Base-by-base conservation (phyloP, 192 early-diverging fungal genomes). In the Powellomyces hirtus region DNA sequence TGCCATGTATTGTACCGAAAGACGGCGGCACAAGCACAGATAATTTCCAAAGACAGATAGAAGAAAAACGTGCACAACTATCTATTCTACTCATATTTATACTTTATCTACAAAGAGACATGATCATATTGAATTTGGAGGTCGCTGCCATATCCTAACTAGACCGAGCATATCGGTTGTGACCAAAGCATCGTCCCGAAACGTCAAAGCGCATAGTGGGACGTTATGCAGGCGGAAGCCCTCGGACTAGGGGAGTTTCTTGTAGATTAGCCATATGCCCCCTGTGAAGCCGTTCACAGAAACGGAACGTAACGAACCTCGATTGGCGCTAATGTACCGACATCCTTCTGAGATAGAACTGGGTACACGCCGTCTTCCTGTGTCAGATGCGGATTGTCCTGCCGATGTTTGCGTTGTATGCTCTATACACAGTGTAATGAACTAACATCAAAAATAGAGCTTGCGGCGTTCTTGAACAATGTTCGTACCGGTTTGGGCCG, bases 131-230 rank as follows among this genome's bases (percentile, higher is more conserved):
- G 40, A 42, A 18, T 18, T 42, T 42, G 51, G 26, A 18, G 51
- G 51, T 24, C 51, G 51, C 8, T 24, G 10, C 91, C 91, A 95
- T 18, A 92, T 71, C 63, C 86, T 89, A 31, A 95, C 72, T 36
- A 77, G 73, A n/a, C 93, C 93, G 7, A 74, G 70, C 14, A 87
- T 81, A 61, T 92, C 91, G 6, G 89, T 84, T 0, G 91, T 91
- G 38, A 93, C 81, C 10, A 95, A 71, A 0, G 86, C 64, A 72
- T 91, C 89, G 38, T 85, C 88, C 0, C 86, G 77, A 64, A 95
- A 89, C 5, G 77, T 74, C 26, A 95, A 56, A 0, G 81, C 79
- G 33, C 78, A 78, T 13, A 92, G 31, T 0, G 91, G 86, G 13
- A 85, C 80, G 16, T 72, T 71, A 63, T 90, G 89, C 8, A 92